Percentiles rank a stretch among this genome's conserved stretches.
Conservation (phyloP, 78 protist genomes). For the Dictyostelium citrinum region DNA sequence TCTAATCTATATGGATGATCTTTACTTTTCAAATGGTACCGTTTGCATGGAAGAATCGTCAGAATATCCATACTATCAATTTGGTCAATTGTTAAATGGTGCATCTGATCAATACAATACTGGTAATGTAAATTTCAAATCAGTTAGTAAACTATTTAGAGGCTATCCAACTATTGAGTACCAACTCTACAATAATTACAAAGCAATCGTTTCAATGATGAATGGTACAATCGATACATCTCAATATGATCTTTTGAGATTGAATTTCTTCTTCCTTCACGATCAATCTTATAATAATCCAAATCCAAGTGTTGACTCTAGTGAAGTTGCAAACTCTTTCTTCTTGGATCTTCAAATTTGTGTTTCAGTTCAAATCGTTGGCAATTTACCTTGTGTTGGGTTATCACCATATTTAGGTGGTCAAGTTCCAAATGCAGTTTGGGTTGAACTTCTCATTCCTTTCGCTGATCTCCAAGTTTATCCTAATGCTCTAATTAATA, state of each 20-base stretch:
- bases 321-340: neutral
- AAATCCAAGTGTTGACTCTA: neutral
- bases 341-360: neutral
- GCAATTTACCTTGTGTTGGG: slow-evolving; percentile 37
- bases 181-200: neutral
- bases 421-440: slow-evolving; percentile 10
- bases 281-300: neutral
- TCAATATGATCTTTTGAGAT: neutral
- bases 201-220: neutral
- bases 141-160: neutral
- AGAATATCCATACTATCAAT: neutral
- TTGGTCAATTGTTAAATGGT: neutral
- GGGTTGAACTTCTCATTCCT: slow-evolving; percentile 38
- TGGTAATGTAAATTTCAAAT: neutral
- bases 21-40: slow-evolving; percentile 33
- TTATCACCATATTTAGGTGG: slow-evolving; percentile 48
- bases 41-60: neutral
- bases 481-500: neutral
- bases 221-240: slow-evolving; percentile 16
- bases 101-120: neutral
- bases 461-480: slow-evolving; percentile 21
- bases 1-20: slow-evolving; percentile 6
- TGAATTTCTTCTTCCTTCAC: neutral
- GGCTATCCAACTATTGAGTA: neutral
- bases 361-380: neutral